Conservation (phyloP, 352 stramenopile species). For the Globisporangium barbulae region DNA sequence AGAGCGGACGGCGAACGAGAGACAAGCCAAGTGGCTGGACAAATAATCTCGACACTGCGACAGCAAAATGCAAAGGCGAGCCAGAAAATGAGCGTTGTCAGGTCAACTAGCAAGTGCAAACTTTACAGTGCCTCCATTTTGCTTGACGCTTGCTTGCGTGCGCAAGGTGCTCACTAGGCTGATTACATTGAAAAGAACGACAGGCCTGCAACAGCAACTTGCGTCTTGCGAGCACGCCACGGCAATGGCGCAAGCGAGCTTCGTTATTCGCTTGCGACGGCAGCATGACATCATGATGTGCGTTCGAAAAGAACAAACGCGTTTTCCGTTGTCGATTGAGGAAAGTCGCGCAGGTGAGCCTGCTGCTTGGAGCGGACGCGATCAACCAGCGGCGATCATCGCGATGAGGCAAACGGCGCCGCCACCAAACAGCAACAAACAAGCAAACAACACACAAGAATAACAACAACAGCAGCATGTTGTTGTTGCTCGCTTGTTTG, state of each 20-base stretch:
- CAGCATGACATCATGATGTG: too few relatives aligned
- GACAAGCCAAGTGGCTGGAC: neutral
- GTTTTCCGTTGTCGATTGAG: neutral
- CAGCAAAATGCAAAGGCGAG: neutral
- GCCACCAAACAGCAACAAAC: neutral
- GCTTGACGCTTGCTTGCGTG: neutral
- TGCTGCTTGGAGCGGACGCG: neutral
- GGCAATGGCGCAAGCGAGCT: too few relatives aligned
- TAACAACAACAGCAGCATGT: neutral
- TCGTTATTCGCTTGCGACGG: too few relatives aligned
- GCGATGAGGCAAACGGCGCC: neutral
- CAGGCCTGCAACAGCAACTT: too few relatives aligned
- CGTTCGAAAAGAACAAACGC: too few relatives aligned
- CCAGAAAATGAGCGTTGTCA: neutral
- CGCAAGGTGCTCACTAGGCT: too few relatives aligned
- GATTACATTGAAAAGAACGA: neutral
- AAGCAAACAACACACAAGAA: neutral
- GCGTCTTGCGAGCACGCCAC: too few relatives aligned
- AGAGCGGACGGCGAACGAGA: neutral
- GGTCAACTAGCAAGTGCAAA: neutral
- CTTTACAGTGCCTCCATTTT: neutral
- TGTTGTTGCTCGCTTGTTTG: neutral
- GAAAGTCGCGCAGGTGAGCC: neutral
- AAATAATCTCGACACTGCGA: neutral
- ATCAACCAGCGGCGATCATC: neutral